Evolutionary conservation across 2,329 filamentous ascomycete species (phyloP).

Genomic region (Setomelanomma holmii): DNA sequence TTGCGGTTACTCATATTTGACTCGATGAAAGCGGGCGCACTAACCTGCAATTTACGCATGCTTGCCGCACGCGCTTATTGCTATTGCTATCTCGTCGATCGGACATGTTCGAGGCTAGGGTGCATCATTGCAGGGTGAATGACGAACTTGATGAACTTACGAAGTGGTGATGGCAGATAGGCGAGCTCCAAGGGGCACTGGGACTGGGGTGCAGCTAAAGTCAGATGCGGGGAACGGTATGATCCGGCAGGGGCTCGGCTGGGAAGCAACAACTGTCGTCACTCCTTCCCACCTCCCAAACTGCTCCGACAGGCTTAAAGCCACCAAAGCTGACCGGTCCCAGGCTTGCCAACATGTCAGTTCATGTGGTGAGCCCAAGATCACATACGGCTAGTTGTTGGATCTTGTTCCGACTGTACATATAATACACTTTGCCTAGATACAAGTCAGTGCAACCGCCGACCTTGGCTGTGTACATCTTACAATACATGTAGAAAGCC

Average conservation of each 20-base stretch:
- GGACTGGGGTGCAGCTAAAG: not conserved
- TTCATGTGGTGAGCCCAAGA: too few species aligned
- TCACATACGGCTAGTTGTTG: too few species aligned
- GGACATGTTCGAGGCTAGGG: not conserved
- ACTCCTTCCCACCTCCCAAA: too few species aligned
- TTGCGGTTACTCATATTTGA: not conserved
- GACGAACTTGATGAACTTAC: not conserved
- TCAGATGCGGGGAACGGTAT: not conserved
- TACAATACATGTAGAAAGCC: not conserved
- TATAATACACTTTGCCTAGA: too few species aligned
- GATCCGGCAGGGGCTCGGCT: not conserved
- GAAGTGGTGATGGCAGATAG: not conserved
- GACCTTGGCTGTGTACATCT: too few species aligned
- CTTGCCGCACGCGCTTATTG: slow-evolving; percentile 14
- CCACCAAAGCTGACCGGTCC: too few species aligned
- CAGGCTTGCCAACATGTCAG: too few species aligned
- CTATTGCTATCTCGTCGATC: slow-evolving; percentile 6
- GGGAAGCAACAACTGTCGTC: too few species aligned
- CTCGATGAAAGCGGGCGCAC: not conserved
- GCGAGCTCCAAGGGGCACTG: not conserved
- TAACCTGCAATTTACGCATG: slow-evolving; percentile 15
- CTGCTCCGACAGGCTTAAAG: too few species aligned
- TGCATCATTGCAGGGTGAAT: not conserved
- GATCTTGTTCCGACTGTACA: too few species aligned
- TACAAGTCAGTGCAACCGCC: too few species aligned